Evolutionary conservation across 805 yeast genomes (phyloP).

Genomic region (Cyberlindnera mrakii): DNA sequence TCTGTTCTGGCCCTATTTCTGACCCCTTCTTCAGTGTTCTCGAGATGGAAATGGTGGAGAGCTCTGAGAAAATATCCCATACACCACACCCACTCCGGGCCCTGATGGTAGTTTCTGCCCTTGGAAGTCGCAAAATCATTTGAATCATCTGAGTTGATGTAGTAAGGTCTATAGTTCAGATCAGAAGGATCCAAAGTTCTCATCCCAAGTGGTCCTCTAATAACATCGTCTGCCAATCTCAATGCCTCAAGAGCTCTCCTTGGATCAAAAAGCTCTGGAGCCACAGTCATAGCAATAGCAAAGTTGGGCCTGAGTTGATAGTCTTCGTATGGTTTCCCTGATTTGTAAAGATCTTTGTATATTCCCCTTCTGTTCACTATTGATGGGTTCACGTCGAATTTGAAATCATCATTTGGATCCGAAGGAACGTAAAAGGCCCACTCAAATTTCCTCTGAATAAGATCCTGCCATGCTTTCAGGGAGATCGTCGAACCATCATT

Average conservation of each 20-base stretch:
- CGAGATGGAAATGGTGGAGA: conserved; percentile 45
- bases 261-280: conserved; percentile 81
- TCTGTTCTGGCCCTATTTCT: conserved; percentile 24
- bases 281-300: conserved; percentile 88
- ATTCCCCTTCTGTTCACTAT: conserved; percentile 88
- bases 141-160: conserved; percentile 72
- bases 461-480: conserved; percentile 65
- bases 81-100: conserved; percentile 98
- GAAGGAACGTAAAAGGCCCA: conserved; percentile 69
- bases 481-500: conserved; percentile 52
- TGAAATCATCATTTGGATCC: conserved; percentile 51
- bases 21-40: conserved; percentile 33
- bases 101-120: conserved; percentile 97
- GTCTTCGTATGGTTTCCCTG: conserved; percentile 89
- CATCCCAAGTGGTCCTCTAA: conserved; percentile 91
- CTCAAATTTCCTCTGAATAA: conserved; percentile 72
- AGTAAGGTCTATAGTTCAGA: conserved; percentile 86
- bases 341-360: conserved; percentile 76
- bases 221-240: conserved; percentile 58
- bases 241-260: conserved; percentile 60
- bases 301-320: conserved; percentile 91
- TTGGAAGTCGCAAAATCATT: conserved; percentile 88
- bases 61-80: conserved; percentile 87
- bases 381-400: conserved; percentile 54
- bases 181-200: conserved; percentile 90